Conservation (phyloP, 2,329 filamentous ascomycete species). For the Aspergillus novofumigatus region DNA sequence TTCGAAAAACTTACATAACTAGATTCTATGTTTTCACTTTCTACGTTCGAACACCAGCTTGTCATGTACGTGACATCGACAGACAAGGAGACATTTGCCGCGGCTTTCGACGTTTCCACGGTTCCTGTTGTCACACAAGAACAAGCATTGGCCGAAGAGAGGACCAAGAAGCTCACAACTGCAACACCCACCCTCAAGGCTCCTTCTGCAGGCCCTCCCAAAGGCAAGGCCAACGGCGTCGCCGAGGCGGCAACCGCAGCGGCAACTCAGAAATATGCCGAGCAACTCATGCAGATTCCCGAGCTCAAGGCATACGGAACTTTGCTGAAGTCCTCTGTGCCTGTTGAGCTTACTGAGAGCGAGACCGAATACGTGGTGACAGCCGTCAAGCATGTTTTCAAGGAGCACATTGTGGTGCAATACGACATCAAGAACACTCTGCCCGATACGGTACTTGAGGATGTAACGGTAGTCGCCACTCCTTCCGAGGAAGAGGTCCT, state of each 20-base stretch:
- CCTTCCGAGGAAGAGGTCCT: conserved; percentile 71
- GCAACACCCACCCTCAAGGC: conserved; percentile 92
- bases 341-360: conserved; percentile 88
- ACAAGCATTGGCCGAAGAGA: conserved; percentile 91
- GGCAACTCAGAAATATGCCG: conserved; percentile 80
- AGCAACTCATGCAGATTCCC: conserved; percentile 82
- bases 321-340: conserved; percentile 83
- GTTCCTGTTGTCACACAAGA: conserved; percentile 93
- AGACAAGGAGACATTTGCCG: conserved; percentile 77
- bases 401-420: conserved; percentile 91
- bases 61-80: conserved; percentile 96
- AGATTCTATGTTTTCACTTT: conserved; percentile 94
- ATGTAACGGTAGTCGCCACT: conserved; percentile 77
- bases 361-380: conserved; percentile 96
- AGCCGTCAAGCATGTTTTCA: conserved; percentile 95
- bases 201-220: conserved; percentile 73
- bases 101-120: conserved; percentile 83
- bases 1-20: conserved; percentile 19
- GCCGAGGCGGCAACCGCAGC: conserved; percentile 76
- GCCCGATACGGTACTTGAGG: conserved; percentile 82
- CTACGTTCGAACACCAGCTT: conserved; percentile 92
- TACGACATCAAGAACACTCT: conserved; percentile 98
- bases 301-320: conserved; percentile 86
- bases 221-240: conserved; percentile 62
- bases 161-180: conserved; percentile 93